Evolutionary conservation across 2,329 filamentous ascomycete genomes (phyloP).

Genomic region (Tolypocladium capitatum): DNA sequence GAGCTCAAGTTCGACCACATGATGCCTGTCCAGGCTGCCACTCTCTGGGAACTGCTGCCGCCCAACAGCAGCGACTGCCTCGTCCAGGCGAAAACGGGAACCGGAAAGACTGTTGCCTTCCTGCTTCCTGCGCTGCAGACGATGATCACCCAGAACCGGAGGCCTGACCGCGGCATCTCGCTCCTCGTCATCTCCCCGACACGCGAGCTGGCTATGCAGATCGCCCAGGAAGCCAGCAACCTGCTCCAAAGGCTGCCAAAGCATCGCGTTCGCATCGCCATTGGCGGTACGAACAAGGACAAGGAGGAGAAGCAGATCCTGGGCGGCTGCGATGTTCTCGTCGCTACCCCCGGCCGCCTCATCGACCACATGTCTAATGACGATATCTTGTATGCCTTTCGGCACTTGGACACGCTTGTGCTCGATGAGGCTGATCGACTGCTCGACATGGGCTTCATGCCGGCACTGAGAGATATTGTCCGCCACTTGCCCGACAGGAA

Average conservation of each 20-base stretch:
- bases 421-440: conserved; percentile 75
- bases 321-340: conserved; percentile 62
- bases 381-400: conserved; percentile 53
- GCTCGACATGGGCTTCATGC: conserved; percentile 76
- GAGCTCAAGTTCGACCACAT: conserved; percentile 38
- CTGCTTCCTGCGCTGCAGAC: conserved; percentile 71
- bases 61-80: conserved; percentile 38
- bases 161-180: conserved; percentile 30
- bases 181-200: conserved; percentile 58
- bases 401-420: conserved; percentile 61
- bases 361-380: conserved; percentile 67
- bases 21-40: conserved; percentile 42
- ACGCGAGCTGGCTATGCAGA: conserved; percentile 57
- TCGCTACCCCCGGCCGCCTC: conserved; percentile 69
- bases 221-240: conserved; percentile 56
- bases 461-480: conserved; percentile 64
- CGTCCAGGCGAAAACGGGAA: conserved; percentile 77
- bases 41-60: conserved; percentile 33
- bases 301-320: conserved; percentile 59
- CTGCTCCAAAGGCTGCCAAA: conserved; percentile 59
- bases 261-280: conserved; percentile 65
- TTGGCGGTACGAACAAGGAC: conserved; percentile 66
- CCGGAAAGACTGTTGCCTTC: conserved; percentile 77
- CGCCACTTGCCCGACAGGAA: conserved; percentile 51
- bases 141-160: conserved; percentile 38